Evolutionary conservation across 495 filamentous ascomycete species (phyloP), one percentile per base, ranked within the genome.

Genomic region (Lophiostoma macrostomum): DNA sequence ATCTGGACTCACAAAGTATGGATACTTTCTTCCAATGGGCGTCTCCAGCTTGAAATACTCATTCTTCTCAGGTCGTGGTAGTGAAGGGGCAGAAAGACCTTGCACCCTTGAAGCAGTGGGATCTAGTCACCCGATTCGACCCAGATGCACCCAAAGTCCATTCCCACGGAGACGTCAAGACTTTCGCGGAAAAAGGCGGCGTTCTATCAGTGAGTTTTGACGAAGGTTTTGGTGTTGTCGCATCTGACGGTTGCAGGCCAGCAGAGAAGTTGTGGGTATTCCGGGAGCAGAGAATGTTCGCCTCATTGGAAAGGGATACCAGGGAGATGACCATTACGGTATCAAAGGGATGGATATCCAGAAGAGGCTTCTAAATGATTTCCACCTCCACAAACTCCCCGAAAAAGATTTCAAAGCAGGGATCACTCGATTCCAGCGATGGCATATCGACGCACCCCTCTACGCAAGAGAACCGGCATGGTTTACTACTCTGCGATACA

Each of bases 391-490:
- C 8, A 60, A 67, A 14, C 61, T 58, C 8, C 28, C 47, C 8
- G 36, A 30, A 2, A 48, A 53, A 19, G 48, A 58, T 5, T 53
- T 58, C 50, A 53, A 64, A 3, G 58, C 56, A 13, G 71, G 71
- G 22, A 60, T 71, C 24, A 69, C 66, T 4, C 67, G 71, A 22
- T 74, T 74, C 28, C 69, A 72, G 31, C 55, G 71, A 5, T 73
- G 71, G 71, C 72, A 74, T 43, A 72, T 74, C 22, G 72, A 73
- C 58, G 71, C 68, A 13, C 69, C 71, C n/a, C 58, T 73, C 6
- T 73, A 74, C 52, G 72, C 44, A 19, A 53, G 65, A n/a, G 67
- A 74, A 27, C 72, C 72, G 5, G 68, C 71, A 3, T 69, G 68
- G 58, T 72, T 73, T 48, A 73, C 72, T 0, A 71, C 71, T 10